Evolutionary conservation across 495 filamentous ascomycete genomes (phyloP).

Genomic region (Penicillium steckii): DNA sequence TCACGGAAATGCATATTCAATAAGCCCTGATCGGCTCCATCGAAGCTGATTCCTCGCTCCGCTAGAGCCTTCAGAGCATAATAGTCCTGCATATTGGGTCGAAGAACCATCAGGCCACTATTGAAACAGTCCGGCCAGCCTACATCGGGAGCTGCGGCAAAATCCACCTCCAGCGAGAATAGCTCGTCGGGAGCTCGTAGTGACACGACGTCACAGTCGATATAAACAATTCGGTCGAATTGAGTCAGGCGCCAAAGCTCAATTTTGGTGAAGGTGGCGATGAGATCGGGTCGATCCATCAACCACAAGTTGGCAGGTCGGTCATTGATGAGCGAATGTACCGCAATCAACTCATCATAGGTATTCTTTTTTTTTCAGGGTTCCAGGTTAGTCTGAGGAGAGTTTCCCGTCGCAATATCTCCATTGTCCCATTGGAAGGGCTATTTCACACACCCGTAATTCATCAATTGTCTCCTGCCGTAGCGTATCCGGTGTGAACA

Average conservation of each 20-base stretch:
- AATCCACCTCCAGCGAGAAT: conserved; percentile 70
- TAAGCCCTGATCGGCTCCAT: conserved; percentile 95
- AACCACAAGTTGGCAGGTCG: conserved; percentile 80
- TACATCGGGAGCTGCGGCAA: conserved; percentile 91
- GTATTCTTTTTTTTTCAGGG: conserved; percentile 62
- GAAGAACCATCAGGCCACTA: conserved; percentile 88
- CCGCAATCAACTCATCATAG: conserved; percentile 87
- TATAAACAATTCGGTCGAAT: conserved; percentile 85
- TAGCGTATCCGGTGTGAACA: conserved; percentile 77
- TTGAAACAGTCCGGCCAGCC: conserved; percentile 99
- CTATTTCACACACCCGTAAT: conserved; percentile 60
- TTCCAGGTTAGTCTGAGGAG: not conserved
- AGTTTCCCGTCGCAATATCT: not conserved
- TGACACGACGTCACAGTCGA: conserved; percentile 88
- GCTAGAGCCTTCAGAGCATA: conserved; percentile 81
- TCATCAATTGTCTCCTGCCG: conserved; percentile 69
- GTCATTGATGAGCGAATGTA: conserved; percentile 71
- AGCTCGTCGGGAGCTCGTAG: conserved; percentile 90
- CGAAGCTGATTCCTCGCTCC: conserved; percentile 84
- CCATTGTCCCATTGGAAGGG: not conserved
- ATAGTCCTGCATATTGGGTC: conserved; percentile 84
- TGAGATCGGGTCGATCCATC: conserved; percentile 87
- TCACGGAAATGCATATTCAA: conserved; percentile 91
- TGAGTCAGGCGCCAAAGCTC: conserved; percentile 89
- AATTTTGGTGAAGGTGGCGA: conserved; percentile 94